A percentile compares a stretch with the other conserved stretches of the same genome.
phyloP scores from a whole-genome alignment of 2,329 filamentous ascomycete genomes.

The Penicillium carneum region DNA sequence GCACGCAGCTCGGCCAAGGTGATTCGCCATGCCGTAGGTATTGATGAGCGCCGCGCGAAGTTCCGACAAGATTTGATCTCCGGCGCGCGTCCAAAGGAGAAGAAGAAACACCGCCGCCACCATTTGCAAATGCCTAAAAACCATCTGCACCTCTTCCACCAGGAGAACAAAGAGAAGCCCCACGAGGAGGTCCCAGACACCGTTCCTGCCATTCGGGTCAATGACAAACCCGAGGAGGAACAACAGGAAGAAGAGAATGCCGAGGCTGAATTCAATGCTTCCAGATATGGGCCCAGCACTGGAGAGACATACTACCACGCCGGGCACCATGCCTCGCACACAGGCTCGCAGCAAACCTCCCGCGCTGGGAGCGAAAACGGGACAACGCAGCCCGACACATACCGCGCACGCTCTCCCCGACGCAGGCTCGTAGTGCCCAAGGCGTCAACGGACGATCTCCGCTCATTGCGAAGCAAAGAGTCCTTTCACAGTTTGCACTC shows the following conservation, averaged over 20 bases:
- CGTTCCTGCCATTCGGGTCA: slow-evolving; percentile 45
- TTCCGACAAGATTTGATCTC: slow-evolving; percentile 66
- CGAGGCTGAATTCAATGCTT: slow-evolving; percentile 5
- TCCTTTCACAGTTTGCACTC: slow-evolving; percentile 38
- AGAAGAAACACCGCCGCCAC: slow-evolving; percentile 32
- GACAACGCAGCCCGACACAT: slow-evolving; percentile 31
- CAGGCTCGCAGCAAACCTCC: slow-evolving; percentile 17
- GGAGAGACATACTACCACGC: slow-evolving; percentile 44
- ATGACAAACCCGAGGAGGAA: slow-evolving; percentile 31
- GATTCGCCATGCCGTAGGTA: slow-evolving; percentile 65
- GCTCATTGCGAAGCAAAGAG: slow-evolving; percentile 34
- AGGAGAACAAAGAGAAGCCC: slow-evolving; percentile 22
- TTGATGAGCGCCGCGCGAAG: slow-evolving; percentile 66
- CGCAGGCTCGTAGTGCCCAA: slow-evolving; percentile 42
- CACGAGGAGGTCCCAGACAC: slow-evolving; percentile 25
- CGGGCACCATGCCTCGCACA: slow-evolving; percentile 27
- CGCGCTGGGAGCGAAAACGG: slow-evolving; percentile 26
- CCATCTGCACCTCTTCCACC: slow-evolving; percentile 36
- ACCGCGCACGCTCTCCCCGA: slow-evolving; percentile 39
- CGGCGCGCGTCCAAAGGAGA: slow-evolving; percentile 43
- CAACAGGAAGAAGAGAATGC: slow-evolving; percentile 12
- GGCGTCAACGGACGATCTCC: slow-evolving; percentile 41
- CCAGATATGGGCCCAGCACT: slow-evolving; percentile 27
- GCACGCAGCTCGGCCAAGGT: slow-evolving; percentile 62
- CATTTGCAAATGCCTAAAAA: slow-evolving; percentile 32